These are phyloP conservation scores for Zymoseptoria pseudotritici DNA, from an alignment of 2,329 filamentous ascomycete species.

Conservation along the genomic window DNA sequence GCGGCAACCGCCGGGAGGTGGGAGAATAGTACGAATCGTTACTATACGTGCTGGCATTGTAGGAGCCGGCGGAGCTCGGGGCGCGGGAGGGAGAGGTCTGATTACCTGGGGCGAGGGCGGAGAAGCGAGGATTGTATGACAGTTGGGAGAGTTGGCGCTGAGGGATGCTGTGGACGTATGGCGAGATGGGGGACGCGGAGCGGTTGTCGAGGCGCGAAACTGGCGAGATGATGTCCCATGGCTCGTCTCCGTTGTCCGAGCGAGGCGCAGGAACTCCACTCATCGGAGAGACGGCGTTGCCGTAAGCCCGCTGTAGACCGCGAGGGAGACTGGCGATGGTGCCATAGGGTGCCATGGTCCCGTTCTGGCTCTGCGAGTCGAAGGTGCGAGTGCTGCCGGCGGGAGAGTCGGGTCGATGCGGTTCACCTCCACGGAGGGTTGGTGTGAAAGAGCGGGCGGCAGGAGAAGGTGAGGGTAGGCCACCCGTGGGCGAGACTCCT, in stretches of 20 bases:
- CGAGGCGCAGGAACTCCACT: slow-evolving; percentile 14
- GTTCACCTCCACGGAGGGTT: not conserved
- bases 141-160: not conserved
- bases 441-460: not conserved
- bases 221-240: slow-evolving; percentile 17
- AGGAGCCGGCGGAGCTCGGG: not conserved
- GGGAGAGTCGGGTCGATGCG: not conserved
- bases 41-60: not conserved
- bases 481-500: not conserved
- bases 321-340: slow-evolving; percentile 19
- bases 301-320: slow-evolving; percentile 26
- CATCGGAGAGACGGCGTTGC: slow-evolving; percentile 21
- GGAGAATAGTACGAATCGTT: not conserved
- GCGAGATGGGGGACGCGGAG: not conserved
- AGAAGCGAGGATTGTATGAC: slow-evolving; percentile 1
- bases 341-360: not conserved
- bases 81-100: not conserved
- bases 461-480: not conserved
- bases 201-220: slow-evolving; percentile 1
- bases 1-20: slow-evolving; percentile 16
- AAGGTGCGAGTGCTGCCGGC: not conserved
- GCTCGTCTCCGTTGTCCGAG: slow-evolving; percentile 10
- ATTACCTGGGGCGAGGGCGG: not conserved
- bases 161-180: not conserved
- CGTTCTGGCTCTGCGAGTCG: not conserved